Base-by-base conservation (phyloP, 108 stramenopile species). In the Nitzschia putrida region DNA sequence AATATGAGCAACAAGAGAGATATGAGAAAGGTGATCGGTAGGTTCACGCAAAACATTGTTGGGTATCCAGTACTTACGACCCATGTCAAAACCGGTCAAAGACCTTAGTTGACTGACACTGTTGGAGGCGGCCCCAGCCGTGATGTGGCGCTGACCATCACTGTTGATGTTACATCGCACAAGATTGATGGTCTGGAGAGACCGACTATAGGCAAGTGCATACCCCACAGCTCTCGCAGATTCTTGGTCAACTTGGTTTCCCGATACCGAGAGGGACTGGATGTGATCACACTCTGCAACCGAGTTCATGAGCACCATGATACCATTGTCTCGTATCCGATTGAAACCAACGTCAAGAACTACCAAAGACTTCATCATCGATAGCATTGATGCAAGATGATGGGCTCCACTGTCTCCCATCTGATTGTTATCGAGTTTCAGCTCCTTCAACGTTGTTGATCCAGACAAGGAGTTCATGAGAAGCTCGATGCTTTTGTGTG, bases 391-490 rank as follows among this genome's bases (percentile, higher is more conserved):
- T 10, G 88, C 88, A 26, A 93, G 66, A 40, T 88, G 88, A 29
- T 82, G 81, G 3, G 88, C 92, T 18, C 92, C 92, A 22, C 88
- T 80, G 58, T 90, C 92, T 25, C 87, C 83, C 56, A 93, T 89
- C 57, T 81, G 66, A 63, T 93, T 93, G 70, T 93, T 93, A 61
- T 93, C 92, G n/a, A 93, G 56, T 60, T 80, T 85, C 12, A 93
- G 79, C 66, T 93, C 89, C 57, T 76, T 78, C 1, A 93, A 73
- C 18, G 89, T 85, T 67, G 66, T 75, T 5, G 84, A 87, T 72
- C 87, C 92, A 89, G 89, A 93, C 29, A 93, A 65, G 6, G 89
- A 87, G 74, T 93, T 90, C 77, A 77, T 85, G 23, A 93, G 68
- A 8, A 80, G 64, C 66, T 93, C 92, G 7, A 93, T 66, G 10